phyloP scores from a whole-genome alignment of 2,329 filamentous ascomycete genomes.

The Fusarium nodosum region DNA sequence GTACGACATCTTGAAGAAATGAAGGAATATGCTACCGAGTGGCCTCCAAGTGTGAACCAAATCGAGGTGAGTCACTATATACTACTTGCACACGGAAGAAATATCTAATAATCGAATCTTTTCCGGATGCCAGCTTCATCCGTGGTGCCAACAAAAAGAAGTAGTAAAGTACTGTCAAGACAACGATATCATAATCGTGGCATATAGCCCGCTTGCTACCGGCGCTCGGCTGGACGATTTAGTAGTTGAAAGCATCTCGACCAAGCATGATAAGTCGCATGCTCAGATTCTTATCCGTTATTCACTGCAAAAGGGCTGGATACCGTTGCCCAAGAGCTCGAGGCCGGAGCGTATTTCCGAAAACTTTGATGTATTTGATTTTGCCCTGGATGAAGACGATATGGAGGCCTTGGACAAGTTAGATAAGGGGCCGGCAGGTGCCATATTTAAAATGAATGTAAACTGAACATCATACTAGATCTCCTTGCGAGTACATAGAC shows the following conservation, averaged over 20 bases:
- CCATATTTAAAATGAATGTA: constrained; percentile 52
- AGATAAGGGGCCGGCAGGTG: constrained; percentile 50
- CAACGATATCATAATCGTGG: constrained; percentile 73
- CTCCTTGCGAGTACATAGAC: background rate
- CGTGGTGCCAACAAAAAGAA: constrained; percentile 72
- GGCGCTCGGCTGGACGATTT: constrained; percentile 63
- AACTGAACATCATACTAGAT: background rate
- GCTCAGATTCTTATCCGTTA: constrained; percentile 78
- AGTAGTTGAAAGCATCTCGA: constrained; percentile 67
- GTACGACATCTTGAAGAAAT: constrained; percentile 77
- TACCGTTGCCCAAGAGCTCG: constrained; percentile 76
- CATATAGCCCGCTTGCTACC: constrained; percentile 57
- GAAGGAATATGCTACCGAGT: constrained; percentile 73
- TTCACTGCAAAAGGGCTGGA: constrained; percentile 77
- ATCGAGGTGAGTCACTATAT: constrained; percentile 69
- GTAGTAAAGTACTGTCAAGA: constrained; percentile 74
- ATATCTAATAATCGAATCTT: background rate
- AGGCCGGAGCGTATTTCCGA: constrained; percentile 69
- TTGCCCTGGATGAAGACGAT: constrained; percentile 68
- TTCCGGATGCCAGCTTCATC: constrained; percentile 70
- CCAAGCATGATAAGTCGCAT: constrained; percentile 71
- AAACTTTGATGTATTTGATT: constrained; percentile 73
- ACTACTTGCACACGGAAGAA: background rate
- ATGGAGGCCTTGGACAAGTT: constrained; percentile 60
- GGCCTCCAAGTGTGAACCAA: constrained; percentile 80